A percentile compares a stretch with the other conserved stretches of the same genome.
Conservation (phyloP, 2,329 filamentous ascomycete species). For the Didymella pinodella region DNA sequence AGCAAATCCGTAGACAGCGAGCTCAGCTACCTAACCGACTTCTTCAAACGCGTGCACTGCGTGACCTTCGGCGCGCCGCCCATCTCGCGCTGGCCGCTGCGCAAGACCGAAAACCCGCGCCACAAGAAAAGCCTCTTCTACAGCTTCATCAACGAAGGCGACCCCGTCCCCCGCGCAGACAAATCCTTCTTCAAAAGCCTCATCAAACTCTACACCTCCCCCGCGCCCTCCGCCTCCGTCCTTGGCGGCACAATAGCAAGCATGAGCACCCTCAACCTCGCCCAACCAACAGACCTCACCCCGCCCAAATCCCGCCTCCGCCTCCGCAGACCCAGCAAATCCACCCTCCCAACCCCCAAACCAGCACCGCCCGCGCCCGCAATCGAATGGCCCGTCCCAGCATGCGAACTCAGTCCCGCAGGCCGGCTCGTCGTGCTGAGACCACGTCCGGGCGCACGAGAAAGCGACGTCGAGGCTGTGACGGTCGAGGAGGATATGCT, state of each 20-base stretch:
- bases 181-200: conserved; percentile 77
- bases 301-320: conserved; percentile 29
- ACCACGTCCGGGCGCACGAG: conserved; percentile 52
- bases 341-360: conserved; percentile 31
- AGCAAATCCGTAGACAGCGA: conserved; percentile 69
- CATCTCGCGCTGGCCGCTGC: conserved; percentile 73
- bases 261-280: conserved; percentile 39
- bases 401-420: conserved; percentile 72
- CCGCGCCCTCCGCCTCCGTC: conserved; percentile 56
- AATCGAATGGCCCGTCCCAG: conserved; percentile 71
- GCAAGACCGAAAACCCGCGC: conserved; percentile 59
- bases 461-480: conserved; percentile 69
- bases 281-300: conserved; percentile 13
- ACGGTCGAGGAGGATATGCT: conserved; percentile 73
- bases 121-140: conserved; percentile 75
- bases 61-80: conserved; percentile 87
- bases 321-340: conserved; percentile 31
- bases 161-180: conserved; percentile 80
- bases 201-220: conserved; percentile 72
- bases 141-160: conserved; percentile 84
- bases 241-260: conserved; percentile 29
- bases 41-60: conserved; percentile 82
- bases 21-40: conserved; percentile 71
- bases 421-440: conserved; percentile 72
- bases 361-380: conserved; percentile 35